Percentiles rank a stretch among this genome's conserved stretches.
phyloP scores from a whole-genome alignment of 768 basidiomycete species.

The Lactarius vividus region DNA sequence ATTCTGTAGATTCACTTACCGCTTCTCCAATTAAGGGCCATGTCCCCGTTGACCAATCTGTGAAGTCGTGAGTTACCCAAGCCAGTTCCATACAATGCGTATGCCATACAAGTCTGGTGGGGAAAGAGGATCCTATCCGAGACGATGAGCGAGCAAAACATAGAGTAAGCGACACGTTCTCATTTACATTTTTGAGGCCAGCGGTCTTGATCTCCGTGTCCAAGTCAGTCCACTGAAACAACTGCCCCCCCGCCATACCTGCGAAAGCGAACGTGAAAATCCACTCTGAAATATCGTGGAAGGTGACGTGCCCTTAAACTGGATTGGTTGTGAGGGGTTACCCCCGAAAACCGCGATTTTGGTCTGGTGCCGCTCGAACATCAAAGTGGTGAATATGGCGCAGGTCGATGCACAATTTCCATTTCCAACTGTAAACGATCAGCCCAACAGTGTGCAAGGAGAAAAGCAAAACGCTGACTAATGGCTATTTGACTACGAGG shows the following conservation, averaged over 20 bases:
- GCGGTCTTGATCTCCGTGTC: conserved; percentile 19
- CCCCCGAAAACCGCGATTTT: conserved; percentile 54
- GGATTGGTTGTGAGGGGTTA: conserved; percentile 43
- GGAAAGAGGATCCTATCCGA: conserved; percentile 34
- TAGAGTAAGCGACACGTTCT: neutral
- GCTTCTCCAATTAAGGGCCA: conserved; percentile 7
- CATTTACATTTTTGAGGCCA: conserved; percentile 35
- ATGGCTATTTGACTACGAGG: conserved; percentile 19
- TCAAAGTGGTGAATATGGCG: conserved; percentile 52
- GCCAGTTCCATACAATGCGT: neutral
- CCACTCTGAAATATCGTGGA: neutral
- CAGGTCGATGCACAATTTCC: conserved; percentile 55
- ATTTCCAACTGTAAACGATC: conserved; percentile 17
- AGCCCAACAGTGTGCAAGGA: neutral
- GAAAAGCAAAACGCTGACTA: neutral
- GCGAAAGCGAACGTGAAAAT: neutral
- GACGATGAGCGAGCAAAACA: neutral
- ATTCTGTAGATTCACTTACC: neutral
- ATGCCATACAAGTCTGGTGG: conserved; percentile 37
- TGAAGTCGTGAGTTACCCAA: neutral
- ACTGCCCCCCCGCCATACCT: conserved; percentile 22
- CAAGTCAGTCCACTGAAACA: neutral
- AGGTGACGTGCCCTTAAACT: conserved; percentile 42
- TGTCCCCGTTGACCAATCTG: neutral
- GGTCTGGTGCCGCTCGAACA: conserved; percentile 48